phyloP scores from a whole-genome alignment of 176 grass and related monocot genomes.

The Eleusine coracana region DNA sequence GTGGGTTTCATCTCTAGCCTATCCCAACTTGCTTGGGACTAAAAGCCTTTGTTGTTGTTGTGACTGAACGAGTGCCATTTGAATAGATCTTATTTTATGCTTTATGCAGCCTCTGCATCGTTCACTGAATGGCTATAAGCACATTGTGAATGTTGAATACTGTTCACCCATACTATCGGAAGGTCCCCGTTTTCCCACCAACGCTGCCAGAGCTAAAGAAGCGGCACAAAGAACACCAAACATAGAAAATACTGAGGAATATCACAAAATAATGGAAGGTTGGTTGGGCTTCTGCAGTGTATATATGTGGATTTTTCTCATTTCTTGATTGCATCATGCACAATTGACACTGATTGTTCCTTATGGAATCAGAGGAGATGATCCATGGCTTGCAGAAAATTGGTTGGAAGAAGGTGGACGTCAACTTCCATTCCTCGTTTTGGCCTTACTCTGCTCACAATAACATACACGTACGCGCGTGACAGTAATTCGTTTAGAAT shows the following conservation, averaged over 20 bases:
- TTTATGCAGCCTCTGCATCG: slow-evolving; percentile 55
- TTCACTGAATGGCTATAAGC: slow-evolving; percentile 74
- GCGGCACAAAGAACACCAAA: slow-evolving; percentile 62
- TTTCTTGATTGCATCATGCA: not conserved
- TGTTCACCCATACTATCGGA: slow-evolving; percentile 56
- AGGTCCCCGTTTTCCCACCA: slow-evolving; percentile 64
- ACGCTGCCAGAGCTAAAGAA: slow-evolving; percentile 69
- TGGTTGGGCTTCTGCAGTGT: not conserved
- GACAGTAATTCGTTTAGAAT: not conserved
- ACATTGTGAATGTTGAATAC: slow-evolving; percentile 76
- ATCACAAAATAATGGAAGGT: slow-evolving; percentile 85
- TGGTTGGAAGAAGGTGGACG: slow-evolving; percentile 94
- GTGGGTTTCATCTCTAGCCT: too few relatives aligned
- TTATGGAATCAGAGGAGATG: slow-evolving; percentile 74
- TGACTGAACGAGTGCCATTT: not conserved
- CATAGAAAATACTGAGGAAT: slow-evolving; percentile 62
- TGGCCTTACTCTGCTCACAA: slow-evolving; percentile 95
- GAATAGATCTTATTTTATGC: not conserved
- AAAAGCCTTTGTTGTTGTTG: too few relatives aligned
- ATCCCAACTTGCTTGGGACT: too few relatives aligned
- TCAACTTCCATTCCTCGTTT: slow-evolving; percentile 64
- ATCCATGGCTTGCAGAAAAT: slow-evolving; percentile 79
- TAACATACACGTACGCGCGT: slow-evolving; percentile 69
- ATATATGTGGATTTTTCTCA: not conserved
- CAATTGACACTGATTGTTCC: not conserved